Evolutionary conservation across 768 basidiomycete genomes (phyloP).

Genomic region (Kwoniella dejecticola): DNA sequence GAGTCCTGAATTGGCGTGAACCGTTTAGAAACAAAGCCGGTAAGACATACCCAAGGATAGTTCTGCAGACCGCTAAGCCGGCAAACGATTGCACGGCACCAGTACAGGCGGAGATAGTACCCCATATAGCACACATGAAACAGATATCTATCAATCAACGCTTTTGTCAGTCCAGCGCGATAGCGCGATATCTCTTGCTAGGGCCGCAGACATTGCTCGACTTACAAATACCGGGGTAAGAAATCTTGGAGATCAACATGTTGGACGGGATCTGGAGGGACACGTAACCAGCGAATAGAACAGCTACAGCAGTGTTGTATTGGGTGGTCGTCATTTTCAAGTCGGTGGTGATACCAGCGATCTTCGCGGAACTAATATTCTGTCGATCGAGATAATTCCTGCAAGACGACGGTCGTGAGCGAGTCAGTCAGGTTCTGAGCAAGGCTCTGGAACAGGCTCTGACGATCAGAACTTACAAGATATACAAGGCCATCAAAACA

Average conservation of each 20-base stretch:
- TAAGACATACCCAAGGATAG: conserved; percentile 24
- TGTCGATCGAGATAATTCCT: conserved; percentile 39
- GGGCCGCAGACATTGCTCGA: no score
- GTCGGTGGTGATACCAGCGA: conserved; percentile 36
- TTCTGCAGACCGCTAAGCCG: conserved; percentile 42
- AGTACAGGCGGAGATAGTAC: conserved; percentile 43
- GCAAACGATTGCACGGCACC: conserved; percentile 41
- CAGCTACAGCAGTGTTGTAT: conserved; percentile 37
- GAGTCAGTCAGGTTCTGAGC: no score
- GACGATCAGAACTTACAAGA: conserved; percentile 23
- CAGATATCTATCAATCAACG: conserved; percentile 34
- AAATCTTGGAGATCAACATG: conserved; percentile 48
- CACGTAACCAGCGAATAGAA: conserved; percentile 53
- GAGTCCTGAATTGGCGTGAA: background rate
- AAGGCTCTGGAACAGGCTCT: background rate
- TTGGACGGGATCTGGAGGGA: conserved; percentile 50
- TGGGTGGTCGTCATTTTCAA: conserved; percentile 31
- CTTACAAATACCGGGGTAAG: conserved; percentile 41
- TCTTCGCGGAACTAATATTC: conserved; percentile 41
- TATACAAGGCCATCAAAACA: conserved; percentile 36
- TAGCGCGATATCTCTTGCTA: no score
- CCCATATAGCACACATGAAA: conserved; percentile 44
- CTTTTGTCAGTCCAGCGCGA: no score
- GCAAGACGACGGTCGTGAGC: background rate
- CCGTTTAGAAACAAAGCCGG: no score